These are phyloP conservation scores for Tolypocladium amazonense DNA, from an alignment of 2,329 filamentous ascomycete species.

Conservation along the genomic window DNA sequence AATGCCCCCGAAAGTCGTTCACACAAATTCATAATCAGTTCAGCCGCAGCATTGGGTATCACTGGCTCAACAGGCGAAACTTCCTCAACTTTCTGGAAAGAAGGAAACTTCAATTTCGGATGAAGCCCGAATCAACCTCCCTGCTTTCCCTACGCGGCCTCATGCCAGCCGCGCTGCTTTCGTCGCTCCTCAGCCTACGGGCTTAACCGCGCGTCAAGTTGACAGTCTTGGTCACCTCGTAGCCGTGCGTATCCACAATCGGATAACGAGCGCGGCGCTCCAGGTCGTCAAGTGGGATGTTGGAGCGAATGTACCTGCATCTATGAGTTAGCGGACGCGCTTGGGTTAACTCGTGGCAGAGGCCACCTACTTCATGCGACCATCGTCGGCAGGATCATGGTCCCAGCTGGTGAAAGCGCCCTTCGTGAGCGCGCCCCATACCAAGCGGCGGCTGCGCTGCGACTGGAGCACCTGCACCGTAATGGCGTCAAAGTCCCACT, in stretches of 20 bases:
- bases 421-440: conserved; percentile 68
- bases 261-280: conserved; percentile 69
- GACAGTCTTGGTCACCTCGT: conserved; percentile 31
- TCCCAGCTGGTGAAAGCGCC: conserved; percentile 79
- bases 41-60: conserved; percentile 1
- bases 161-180: not conserved
- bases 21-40: not conserved
- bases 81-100: not conserved
- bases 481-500: conserved; percentile 76
- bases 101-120: not conserved
- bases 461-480: conserved; percentile 63
- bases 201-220: conserved; percentile 20
- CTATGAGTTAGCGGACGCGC: not conserved
- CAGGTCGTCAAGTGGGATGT: conserved; percentile 70
- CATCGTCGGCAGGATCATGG: conserved; percentile 64
- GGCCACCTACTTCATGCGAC: conserved; percentile 47
- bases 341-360: not conserved
- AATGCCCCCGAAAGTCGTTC: not conserved
- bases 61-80: not conserved
- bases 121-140: not conserved
- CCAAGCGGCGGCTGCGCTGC: conserved; percentile 68
- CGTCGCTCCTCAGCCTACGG: not conserved
- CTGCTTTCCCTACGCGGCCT: not conserved
- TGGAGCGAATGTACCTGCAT: conserved; percentile 70
- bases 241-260: conserved; percentile 45